phyloP scores from a whole-genome alignment of 306 rosid species.

The Pachyrhizus erosus region DNA sequence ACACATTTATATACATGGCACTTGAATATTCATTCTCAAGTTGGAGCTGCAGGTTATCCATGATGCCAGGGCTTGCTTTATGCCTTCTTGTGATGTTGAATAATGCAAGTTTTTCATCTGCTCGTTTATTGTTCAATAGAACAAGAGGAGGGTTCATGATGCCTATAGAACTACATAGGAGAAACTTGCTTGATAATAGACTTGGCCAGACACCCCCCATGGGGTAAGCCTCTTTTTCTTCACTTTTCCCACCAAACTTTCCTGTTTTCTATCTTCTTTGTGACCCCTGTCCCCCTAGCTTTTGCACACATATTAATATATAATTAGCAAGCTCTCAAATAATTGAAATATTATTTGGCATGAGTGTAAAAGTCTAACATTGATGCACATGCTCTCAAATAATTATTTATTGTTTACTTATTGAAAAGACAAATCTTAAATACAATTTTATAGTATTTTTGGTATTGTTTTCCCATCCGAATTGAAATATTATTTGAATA shows the following conservation, averaged over 20 bases:
- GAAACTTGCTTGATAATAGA: slow-evolving; percentile 55
- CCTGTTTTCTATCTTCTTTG: slow-evolving; percentile 1
- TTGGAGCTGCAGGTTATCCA: slow-evolving; percentile 22
- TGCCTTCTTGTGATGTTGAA: slow-evolving; percentile 47
- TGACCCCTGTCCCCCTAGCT: not conserved
- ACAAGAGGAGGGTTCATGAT: not conserved
- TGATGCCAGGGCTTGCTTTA: slow-evolving; percentile 22
- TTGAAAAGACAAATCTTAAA: not conserved
- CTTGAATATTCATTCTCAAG: slow-evolving; percentile 2
- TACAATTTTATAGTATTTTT: not conserved
- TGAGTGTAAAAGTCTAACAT: not conserved
- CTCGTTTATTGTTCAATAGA: slow-evolving; percentile 27
- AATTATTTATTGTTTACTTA: not conserved
- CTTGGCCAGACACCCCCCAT: slow-evolving; percentile 67
- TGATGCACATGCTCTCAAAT: slow-evolving; percentile 1
- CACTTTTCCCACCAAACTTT: not conserved
- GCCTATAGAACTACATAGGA: slow-evolving; percentile 33
- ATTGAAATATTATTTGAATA: not conserved
- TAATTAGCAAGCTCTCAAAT: not conserved
- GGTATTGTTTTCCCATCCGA: not conserved
- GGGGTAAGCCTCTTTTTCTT: slow-evolving; percentile 57
- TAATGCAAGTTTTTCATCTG: slow-evolving; percentile 21
- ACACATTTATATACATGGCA: slow-evolving; percentile 13
- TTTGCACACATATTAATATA: not conserved
- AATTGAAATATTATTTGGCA: not conserved